A percentile compares a stretch with the other conserved stretches of the same genome.
Conservation (phyloP, 2,329 filamentous ascomycete species). For the Venturia carpophila region DNA sequence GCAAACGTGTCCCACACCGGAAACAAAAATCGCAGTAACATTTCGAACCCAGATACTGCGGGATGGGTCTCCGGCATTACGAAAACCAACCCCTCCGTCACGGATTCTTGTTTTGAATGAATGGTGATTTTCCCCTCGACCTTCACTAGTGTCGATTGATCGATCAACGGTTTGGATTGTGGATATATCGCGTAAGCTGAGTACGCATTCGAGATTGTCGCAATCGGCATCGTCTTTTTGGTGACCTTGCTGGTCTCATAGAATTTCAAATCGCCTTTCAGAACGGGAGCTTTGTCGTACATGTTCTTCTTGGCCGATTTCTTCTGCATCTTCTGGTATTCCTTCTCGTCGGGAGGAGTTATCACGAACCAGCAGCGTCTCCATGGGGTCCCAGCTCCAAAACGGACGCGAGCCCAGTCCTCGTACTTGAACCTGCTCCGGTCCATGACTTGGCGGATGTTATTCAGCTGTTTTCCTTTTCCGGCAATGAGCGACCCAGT, state of each 20-base stretch:
- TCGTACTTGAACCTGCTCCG: slow-evolving; percentile 68
- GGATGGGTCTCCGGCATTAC: slow-evolving; percentile 93
- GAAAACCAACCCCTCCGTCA: slow-evolving; percentile 90
- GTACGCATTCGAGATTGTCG: slow-evolving; percentile 83
- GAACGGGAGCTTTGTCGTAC: slow-evolving; percentile 63
- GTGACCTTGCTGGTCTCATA: slow-evolving; percentile 86
- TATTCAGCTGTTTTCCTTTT: slow-evolving; percentile 83
- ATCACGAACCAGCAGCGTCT: slow-evolving; percentile 95
- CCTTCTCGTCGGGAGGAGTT: slow-evolving; percentile 86
- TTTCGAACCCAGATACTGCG: slow-evolving; percentile 91
- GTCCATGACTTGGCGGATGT: slow-evolving; percentile 83
- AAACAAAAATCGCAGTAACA: slow-evolving; percentile 86
- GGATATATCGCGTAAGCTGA: slow-evolving; percentile 94
- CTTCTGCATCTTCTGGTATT: slow-evolving; percentile 76
- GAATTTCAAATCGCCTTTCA: slow-evolving; percentile 90
- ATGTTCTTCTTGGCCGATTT: slow-evolving; percentile 71
- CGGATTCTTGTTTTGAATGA: slow-evolving; percentile 67
- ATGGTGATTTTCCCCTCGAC: slow-evolving; percentile 87
- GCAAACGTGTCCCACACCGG: slow-evolving; percentile 89
- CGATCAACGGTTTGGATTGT: slow-evolving; percentile 85
- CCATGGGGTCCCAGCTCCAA: slow-evolving; percentile 94
- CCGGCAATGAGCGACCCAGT: slow-evolving; percentile 92
- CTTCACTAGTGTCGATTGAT: slow-evolving; percentile 89
- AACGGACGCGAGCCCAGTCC: slow-evolving; percentile 91
- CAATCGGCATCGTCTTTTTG: slow-evolving; percentile 85